Evolutionary conservation across 306 rosid genomes (phyloP).

Genomic region (Vicia faba): DNA sequence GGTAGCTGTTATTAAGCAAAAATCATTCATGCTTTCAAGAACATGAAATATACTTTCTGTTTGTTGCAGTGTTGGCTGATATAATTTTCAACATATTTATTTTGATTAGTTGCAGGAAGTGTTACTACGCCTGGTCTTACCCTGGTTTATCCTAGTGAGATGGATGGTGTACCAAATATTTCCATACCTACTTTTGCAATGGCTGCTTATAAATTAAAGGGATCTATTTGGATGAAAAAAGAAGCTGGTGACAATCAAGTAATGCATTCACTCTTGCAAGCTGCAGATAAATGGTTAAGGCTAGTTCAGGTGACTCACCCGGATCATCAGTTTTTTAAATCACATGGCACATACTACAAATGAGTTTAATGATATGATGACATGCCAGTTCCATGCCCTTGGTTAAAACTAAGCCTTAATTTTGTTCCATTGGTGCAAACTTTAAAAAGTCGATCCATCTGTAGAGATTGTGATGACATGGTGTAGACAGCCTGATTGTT

Average conservation of each 20-base stretch:
- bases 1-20: constrained; percentile 4
- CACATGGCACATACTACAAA: constrained; percentile 58
- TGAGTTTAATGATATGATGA: constrained; percentile 41
- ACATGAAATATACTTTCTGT: constrained; percentile 20
- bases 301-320: constrained; percentile 76
- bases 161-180: constrained; percentile 62
- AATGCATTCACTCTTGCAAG: constrained; percentile 65
- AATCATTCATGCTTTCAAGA: constrained; percentile 2
- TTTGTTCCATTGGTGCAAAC: constrained; percentile 39
- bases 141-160: constrained; percentile 61
- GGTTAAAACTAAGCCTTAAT: constrained; percentile 44
- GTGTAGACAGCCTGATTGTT: constrained; percentile 33
- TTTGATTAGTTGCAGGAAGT: constrained; percentile 48
- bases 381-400: constrained; percentile 29
- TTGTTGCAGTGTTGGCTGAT: constrained; percentile 6
- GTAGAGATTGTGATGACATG: constrained; percentile 38
- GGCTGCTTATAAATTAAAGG: constrained; percentile 85
- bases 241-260: constrained; percentile 55
- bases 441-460: constrained; percentile 28
- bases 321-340: constrained; percentile 76
- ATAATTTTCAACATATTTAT: constrained; percentile 28
- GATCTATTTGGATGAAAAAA: constrained; percentile 65
- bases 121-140: constrained; percentile 52
- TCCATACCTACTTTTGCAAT: constrained; percentile 69
- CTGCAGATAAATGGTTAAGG: constrained; percentile 79